phyloP scores from a whole-genome alignment of 805 yeast genomes.

The Saturnispora ahearnii region DNA sequence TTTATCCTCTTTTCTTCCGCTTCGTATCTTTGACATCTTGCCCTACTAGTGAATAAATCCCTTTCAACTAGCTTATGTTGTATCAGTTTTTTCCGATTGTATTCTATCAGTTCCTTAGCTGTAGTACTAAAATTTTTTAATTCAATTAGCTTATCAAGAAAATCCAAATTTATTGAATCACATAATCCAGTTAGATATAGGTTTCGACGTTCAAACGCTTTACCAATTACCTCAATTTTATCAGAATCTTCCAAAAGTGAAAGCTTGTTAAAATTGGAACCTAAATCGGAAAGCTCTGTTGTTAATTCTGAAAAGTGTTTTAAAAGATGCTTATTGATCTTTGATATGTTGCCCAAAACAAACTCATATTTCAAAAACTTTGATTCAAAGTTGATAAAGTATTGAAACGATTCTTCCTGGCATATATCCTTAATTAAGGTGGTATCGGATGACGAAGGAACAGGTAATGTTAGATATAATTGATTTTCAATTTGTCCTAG shows the following conservation, averaged over 20 bases:
- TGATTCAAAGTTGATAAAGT: constrained; percentile 23
- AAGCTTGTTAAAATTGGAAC: constrained; percentile 41
- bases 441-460: constrained; percentile 34
- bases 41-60: constrained; percentile 19
- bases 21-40: constrained; percentile 21
- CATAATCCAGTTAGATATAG: constrained; percentile 38
- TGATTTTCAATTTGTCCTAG: constrained; percentile 41
- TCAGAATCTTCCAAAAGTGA: constrained; percentile 39
- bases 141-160: constrained; percentile 29
- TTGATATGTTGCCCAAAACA: constrained; percentile 25
- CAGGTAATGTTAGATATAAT: constrained; percentile 52
- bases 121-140: constrained; percentile 26
- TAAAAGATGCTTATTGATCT: constrained; percentile 38
- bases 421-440: constrained; percentile 19
- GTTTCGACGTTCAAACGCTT: constrained; percentile 67
- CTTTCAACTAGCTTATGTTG: constrained; percentile 25
- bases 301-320: constrained; percentile 38
- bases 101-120: constrained; percentile 27
- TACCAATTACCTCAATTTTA: constrained; percentile 70
- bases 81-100: constrained; percentile 27
- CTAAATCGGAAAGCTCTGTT: constrained; percentile 43
- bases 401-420: constrained; percentile 24
- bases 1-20: constrained; percentile 25
- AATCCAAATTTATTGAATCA: constrained; percentile 23
- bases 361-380: constrained; percentile 28